These are phyloP conservation scores for Biscogniauxia sp. DNA, from an alignment of 2,329 filamentous ascomycete species.

Conservation along the genomic window DNA sequence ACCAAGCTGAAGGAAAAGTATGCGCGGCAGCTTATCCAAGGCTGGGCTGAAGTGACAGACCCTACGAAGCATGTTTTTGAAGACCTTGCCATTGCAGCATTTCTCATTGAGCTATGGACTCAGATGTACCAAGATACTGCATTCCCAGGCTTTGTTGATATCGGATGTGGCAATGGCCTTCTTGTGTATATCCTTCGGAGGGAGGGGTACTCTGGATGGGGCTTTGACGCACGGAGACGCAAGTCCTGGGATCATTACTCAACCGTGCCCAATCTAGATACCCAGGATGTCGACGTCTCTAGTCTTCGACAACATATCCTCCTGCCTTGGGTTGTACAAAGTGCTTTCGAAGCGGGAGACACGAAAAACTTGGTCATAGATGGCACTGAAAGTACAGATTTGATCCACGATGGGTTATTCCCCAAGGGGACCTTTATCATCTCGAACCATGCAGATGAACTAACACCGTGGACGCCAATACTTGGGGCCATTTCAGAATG, in stretches of 20 bases:
- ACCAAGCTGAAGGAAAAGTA: constrained; percentile 75
- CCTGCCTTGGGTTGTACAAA: constrained; percentile 43
- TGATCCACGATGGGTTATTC: constrained; percentile 64
- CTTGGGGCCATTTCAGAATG: constrained; percentile 72
- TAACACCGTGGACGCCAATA: constrained; percentile 93
- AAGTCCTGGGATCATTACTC: constrained; percentile 80
- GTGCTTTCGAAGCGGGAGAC: constrained; percentile 15
- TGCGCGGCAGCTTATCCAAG: constrained; percentile 65
- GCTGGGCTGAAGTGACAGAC: constrained; percentile 85
- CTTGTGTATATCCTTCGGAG: constrained; percentile 77
- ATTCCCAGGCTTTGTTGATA: constrained; percentile 92
- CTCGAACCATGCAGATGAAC: constrained; percentile 94
- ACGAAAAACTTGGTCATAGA: constrained; percentile 7
- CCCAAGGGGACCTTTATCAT: constrained; percentile 80
- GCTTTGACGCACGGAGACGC: constrained; percentile 83
- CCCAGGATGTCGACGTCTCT: constrained; percentile 21
- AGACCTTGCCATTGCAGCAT: constrained; percentile 85
- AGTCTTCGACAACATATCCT: constrained; percentile 47
- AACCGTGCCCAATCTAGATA: constrained; percentile 8
- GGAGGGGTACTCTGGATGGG: constrained; percentile 84
- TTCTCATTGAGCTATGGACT: constrained; percentile 86
- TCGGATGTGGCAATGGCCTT: constrained; percentile 92
- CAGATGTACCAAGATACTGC: constrained; percentile 65
- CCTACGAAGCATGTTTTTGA: constrained; percentile 93
- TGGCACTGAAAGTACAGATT: constrained; percentile 19